Base-by-base conservation (phyloP, 352 stramenopile species). In the Phytopythium montanum region DNA sequence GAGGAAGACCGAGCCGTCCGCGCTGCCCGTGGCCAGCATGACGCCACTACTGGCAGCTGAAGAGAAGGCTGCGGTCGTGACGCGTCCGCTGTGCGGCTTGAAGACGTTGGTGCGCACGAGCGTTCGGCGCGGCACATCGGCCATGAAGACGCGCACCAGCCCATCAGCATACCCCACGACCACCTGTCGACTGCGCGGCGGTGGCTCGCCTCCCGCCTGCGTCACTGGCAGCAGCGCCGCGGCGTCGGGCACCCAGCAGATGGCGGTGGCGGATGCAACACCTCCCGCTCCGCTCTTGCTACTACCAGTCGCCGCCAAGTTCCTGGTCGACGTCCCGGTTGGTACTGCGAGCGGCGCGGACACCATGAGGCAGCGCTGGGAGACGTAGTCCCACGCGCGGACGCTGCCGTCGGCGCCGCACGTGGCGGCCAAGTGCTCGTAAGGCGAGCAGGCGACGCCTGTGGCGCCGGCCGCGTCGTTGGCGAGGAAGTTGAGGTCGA, bases 91-190 rank as follows among this genome's bases (percentile, higher is more conserved):
- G 63, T 98, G 94, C 14, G 94, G 91, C 52, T 98, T 98, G 59
- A 97, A 85, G 1, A 90, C 79, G 50, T 91, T 88, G 16, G 81
- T 71, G 44, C 77, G 75, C 10, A 92, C 70, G 70, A 82, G 89
- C 8, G 62, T 61, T 3, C 73, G 64, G 54, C 75, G 72, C 0
- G 65, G 56, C 4, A 88, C 42, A 49, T 94, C 79, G 58, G 87
- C 65, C 28, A 91, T 38, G 23, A 92, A 45, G 5, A 94, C 64
- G 8, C 90, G 81, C 21, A 97, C 72, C 16, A 97, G 73, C 8
- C 92, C 92, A 56, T 98, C 87, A 36, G 74, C 76, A 65, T 97
- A 98, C 0, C 94, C 93, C 23, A 97, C 92, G 23, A 79, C 72
- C 49, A 98, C 72, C 23, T 94, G 92, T 8, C 82, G 73, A 46